phyloP scores from a whole-genome alignment of 2,329 filamentous ascomycete species.

The Sporothrix euskadiensis region DNA sequence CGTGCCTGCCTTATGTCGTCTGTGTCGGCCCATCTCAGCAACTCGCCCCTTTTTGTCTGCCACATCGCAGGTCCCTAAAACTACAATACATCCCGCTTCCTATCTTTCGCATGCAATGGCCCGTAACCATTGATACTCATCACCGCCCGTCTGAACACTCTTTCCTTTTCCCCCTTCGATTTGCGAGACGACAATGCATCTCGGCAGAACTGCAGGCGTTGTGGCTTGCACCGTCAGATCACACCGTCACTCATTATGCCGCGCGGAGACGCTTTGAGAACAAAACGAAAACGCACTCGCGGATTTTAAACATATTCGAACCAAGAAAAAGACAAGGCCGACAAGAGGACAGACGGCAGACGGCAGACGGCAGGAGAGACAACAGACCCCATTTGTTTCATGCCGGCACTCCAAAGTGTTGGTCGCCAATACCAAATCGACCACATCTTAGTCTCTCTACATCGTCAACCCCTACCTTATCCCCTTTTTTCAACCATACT shows the following conservation, averaged over 20 bases:
- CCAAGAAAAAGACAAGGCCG: neutral
- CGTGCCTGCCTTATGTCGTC: neutral
- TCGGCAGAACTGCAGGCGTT: constrained; percentile 14
- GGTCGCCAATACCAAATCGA: neutral
- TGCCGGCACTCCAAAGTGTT: neutral
- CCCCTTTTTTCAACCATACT: neutral
- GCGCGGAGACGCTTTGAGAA: neutral
- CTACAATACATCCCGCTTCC: neutral
- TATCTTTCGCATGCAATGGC: neutral
- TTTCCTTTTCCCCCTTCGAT: neutral
- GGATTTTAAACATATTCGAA: constrained; percentile 13
- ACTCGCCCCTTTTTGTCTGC: neutral
- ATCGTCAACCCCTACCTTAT: neutral
- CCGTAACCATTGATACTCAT: neutral
- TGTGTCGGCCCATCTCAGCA: neutral
- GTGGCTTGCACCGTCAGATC: constrained; percentile 4
- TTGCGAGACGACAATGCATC: constrained; percentile 12
- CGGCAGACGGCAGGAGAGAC: neutral
- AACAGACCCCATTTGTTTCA: neutral
- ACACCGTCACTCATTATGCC: neutral
- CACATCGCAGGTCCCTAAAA: neutral
- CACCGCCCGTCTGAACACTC: neutral
- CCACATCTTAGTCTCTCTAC: neutral
- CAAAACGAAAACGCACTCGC: constrained; percentile 1
- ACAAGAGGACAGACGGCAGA: neutral